These are phyloP conservation scores for Fusarium sp. DNA, from an alignment of 2,329 filamentous ascomycete genomes.

Conservation along the genomic window DNA sequence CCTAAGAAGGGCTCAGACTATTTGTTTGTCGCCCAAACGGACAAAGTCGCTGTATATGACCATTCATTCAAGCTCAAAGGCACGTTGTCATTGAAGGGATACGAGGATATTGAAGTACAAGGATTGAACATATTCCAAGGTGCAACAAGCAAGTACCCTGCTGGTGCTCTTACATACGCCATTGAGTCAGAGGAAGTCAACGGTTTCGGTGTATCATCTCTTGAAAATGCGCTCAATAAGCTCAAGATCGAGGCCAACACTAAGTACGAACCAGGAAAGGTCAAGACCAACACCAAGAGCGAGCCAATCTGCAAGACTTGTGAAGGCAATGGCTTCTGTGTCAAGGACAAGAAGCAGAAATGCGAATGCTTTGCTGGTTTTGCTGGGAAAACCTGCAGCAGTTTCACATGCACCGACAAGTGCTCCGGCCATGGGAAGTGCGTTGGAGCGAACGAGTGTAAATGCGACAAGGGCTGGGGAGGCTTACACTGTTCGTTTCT, in stretches of 20 bases:
- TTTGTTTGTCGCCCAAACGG: constrained; percentile 57
- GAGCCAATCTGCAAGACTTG: constrained; percentile 55
- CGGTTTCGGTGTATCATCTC: constrained; percentile 57
- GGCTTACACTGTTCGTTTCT: constrained; percentile 62
- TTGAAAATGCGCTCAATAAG: constrained; percentile 52
- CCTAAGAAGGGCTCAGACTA: constrained; percentile 56
- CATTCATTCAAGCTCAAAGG: constrained; percentile 54
- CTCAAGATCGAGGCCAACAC: constrained; percentile 55
- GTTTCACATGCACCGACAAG: constrained; percentile 56
- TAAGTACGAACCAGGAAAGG: constrained; percentile 55
- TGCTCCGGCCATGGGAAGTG: constrained; percentile 60
- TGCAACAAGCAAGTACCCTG: constrained; percentile 52
- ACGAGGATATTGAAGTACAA: constrained; percentile 58
- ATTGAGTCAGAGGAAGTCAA: constrained; percentile 57
- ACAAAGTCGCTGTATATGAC: constrained; percentile 57
- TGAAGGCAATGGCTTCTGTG: constrained; percentile 56
- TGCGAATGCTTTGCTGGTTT: constrained; percentile 62
- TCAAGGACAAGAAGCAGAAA: constrained; percentile 37
- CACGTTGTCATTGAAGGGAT: constrained; percentile 54
- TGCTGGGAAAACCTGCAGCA: constrained; percentile 52
- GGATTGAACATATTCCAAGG: constrained; percentile 59
- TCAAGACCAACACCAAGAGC: constrained; percentile 37
- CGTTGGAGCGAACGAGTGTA: constrained; percentile 58
- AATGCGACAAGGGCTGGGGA: constrained; percentile 59
- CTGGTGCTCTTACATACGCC: constrained; percentile 58